Base-by-base conservation (phyloP, 2,329 filamentous ascomycete species). In the Rugonectria rugulosa region DNA sequence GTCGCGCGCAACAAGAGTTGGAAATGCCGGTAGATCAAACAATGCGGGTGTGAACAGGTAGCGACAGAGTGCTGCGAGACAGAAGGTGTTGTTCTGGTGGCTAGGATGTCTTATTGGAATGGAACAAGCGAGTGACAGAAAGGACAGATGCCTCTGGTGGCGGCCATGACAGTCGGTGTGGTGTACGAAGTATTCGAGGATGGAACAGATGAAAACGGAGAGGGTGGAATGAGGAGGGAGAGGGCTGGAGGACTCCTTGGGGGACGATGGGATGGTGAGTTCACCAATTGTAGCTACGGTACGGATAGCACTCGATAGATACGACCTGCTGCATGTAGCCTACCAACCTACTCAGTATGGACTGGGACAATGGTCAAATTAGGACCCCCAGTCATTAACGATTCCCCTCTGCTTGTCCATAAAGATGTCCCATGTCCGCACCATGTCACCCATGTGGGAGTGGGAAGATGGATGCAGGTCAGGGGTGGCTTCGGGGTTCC, bases 51-150 rank as follows among this genome's bases (percentile, higher is more conserved):
- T n/a, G n/a, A n/a, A 40, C 3, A 8, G 12, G 10, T 7, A 20
- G 32, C 14, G 14, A 38, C 17, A 31, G 29, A 14, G 36, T 15
- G 27, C 44, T 36, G 45, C 53, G 31, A 32, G 27, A 42, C 52
- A 23, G 3, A 11, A 15, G 10, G 26, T 20, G 37, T 46, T 38
- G 32, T 45, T 45, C 42, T n/a, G 34, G 24, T 34, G 49, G 32
- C 44, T 32, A n/a, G 43, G 29, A 45, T 23, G 41, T 19, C 36
- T 37, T 50, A 64, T 58, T 53, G 51, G 58, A 63, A 68, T 59
- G 57, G 27, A 37, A 41, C 40, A 63, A 65, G 44, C 54, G 61
- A 66, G 21, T 29, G 56, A 65, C 48, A 54, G 55, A 59, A 65
- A 42, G 53, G 48, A 47, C 38, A 26, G 32, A 41, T 41, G 31